Evolutionary conservation across 495 filamentous ascomycete genomes (phyloP).

Genomic region (Darksidea phi): DNA sequence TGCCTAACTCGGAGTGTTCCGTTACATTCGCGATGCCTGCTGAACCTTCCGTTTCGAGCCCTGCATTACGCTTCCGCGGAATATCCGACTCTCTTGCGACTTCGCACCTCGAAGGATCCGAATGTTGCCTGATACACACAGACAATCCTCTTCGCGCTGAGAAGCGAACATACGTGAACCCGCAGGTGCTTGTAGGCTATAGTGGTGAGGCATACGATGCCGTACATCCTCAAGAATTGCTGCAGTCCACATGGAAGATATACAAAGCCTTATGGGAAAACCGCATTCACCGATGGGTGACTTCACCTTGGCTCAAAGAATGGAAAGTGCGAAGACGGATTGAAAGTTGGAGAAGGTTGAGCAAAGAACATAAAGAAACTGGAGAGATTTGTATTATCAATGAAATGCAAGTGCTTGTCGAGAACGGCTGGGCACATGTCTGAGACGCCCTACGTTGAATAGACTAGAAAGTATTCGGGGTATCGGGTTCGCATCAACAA

Average conservation of each 20-base stretch:
- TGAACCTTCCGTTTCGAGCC: slow-evolving; percentile 15
- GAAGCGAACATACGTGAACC: slow-evolving; percentile 74
- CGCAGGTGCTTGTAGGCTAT: slow-evolving; percentile 74
- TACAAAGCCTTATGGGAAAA: no score
- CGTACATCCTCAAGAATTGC: slow-evolving; percentile 45
- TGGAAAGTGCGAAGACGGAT: slow-evolving; percentile 12
- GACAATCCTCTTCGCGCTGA: slow-evolving; percentile 59
- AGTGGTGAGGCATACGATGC: slow-evolving; percentile 57
- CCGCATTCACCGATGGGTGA: no score
- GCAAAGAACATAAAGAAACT: slow-evolving; percentile 50
- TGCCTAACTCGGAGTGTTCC: no score
- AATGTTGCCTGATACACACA: slow-evolving; percentile 80
- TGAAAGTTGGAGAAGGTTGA: slow-evolving; percentile 41
- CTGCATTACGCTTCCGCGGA: slow-evolving; percentile 64
- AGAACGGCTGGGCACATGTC: slow-evolving; percentile 76
- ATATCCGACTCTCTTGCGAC: slow-evolving; percentile 66
- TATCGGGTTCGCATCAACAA: no score
- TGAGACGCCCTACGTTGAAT: slow-evolving; percentile 40
- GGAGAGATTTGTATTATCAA: slow-evolving; percentile 70
- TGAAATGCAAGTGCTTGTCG: slow-evolving; percentile 78
- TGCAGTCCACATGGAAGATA: not conserved
- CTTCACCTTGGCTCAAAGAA: slow-evolving; percentile 20
- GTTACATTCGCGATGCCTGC: slow-evolving; percentile 38
- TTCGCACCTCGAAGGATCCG: slow-evolving; percentile 70
- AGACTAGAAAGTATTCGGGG: no score